Percentiles rank a stretch among this genome's conserved stretches.
Conservation (phyloP, 106 monocot species). For the Allium sativum region DNA sequence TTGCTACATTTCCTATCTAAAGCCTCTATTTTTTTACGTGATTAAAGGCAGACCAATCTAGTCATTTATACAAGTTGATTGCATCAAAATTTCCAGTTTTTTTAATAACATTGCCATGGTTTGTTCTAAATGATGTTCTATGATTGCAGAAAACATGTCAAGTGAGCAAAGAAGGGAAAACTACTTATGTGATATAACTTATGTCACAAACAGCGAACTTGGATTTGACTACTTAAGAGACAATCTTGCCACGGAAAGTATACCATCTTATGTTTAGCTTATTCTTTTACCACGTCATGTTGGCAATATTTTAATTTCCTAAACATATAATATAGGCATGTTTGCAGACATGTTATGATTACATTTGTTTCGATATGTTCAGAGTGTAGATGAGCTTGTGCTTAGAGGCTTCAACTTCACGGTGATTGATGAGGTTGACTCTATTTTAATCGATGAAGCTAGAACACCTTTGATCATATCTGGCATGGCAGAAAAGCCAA, state of each 20-base stretch:
- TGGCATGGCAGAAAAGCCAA: conserved; percentile 89
- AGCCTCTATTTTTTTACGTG: too few species aligned
- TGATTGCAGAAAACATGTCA: conserved; percentile 81
- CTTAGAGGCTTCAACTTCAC: conserved; percentile 77
- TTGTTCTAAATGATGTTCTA: background rate
- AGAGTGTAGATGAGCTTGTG: conserved; percentile 90
- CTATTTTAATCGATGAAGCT: conserved; percentile 99
- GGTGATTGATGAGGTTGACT: conserved; percentile 98
- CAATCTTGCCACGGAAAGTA: conserved; percentile 90
- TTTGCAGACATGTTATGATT: too few species aligned
- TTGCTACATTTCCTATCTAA: too few species aligned
- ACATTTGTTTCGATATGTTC: conserved; percentile 11
- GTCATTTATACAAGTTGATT: background rate
- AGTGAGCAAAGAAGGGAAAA: conserved; percentile 91
- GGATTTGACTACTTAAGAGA: conserved; percentile 97
- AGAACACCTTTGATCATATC: conserved; percentile 97
- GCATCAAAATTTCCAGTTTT: background rate
- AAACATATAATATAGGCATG: too few species aligned
- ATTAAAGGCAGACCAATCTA: too few species aligned
- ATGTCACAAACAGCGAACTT: conserved; percentile 97
- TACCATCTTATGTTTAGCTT: conserved; percentile 7
- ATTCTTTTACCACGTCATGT: too few species aligned
- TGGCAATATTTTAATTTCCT: too few species aligned
- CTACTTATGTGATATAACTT: conserved; percentile 87
- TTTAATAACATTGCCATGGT: background rate